Evolutionary conservation across 192 early-diverging fungal genomes (phyloP).

Genomic region (Coemansia sp.): DNA sequence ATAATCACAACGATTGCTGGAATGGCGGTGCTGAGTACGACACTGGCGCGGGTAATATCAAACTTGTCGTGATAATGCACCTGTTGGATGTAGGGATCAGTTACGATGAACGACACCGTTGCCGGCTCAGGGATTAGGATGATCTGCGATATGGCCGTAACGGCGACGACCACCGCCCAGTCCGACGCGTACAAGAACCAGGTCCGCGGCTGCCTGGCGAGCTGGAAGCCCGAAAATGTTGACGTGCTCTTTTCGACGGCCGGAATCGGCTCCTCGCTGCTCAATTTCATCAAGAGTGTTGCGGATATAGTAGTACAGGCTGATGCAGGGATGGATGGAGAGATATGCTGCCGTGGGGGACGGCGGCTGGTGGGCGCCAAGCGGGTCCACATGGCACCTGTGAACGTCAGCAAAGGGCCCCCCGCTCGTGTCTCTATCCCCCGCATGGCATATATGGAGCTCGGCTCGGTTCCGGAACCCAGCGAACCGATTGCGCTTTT

Average conservation of each 20-base stretch:
- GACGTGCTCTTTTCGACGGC: neutral
- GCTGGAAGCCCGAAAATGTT: neutral
- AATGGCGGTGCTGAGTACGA: constrained; percentile 29
- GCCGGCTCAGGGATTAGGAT: constrained; percentile 29
- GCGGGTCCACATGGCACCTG: too few relatives aligned
- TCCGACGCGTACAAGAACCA: constrained; percentile 33
- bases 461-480: neutral
- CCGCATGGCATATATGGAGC: neutral
- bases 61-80: constrained; percentile 4
- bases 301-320: neutral
- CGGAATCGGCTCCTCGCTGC: constrained; percentile 3
- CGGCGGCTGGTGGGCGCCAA: too few relatives aligned
- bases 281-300: neutral
- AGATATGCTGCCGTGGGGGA: neutral
- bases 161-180: constrained; percentile 23
- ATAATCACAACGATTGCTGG: constrained; percentile 26
- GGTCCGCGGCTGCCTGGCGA: neutral
- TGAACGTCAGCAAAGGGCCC: too few relatives aligned
- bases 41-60: constrained; percentile 20
- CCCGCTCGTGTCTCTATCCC: neutral
- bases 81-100: constrained; percentile 39
- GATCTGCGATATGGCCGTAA: constrained; percentile 11
- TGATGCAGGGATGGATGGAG: neutral
- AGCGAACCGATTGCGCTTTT: neutral
- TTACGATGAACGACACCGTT: constrained; percentile 9